phyloP scores from a whole-genome alignment of 139 green algal genomes.

The Gonium pectorale region DNA sequence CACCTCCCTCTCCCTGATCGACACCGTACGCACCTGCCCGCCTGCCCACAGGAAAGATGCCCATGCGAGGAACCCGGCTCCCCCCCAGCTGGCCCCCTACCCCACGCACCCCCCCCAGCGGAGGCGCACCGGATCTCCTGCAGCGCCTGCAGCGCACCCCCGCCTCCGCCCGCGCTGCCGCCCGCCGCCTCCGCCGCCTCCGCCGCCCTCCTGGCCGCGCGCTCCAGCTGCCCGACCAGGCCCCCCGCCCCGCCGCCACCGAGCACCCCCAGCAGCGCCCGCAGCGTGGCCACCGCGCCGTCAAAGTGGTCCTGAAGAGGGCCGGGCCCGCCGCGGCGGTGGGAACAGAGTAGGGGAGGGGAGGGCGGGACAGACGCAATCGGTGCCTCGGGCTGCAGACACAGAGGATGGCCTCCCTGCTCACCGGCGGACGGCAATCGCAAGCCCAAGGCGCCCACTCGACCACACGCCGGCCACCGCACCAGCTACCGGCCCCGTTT shows the following conservation, averaged over 20 bases:
- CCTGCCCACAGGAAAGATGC: too few species aligned
- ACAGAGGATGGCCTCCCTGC: too few species aligned
- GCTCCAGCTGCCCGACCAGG: neutral
- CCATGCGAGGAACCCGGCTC: too few species aligned
- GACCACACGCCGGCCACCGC: neutral
- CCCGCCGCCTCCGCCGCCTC: neutral
- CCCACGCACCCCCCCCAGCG: neutral
- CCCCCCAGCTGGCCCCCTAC: neutral
- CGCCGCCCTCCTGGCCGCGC: neutral
- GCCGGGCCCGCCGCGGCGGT: too few species aligned
- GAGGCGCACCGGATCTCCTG: slow-evolving; percentile 13
- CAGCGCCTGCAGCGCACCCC: neutral
- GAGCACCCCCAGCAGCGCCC: neutral
- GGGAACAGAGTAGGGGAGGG: neutral
- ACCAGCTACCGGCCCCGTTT: neutral
- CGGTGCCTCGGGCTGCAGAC: neutral
- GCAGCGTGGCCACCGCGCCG: slow-evolving; percentile 23
- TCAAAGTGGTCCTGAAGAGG: slow-evolving; percentile 49
- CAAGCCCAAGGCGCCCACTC: too few species aligned
- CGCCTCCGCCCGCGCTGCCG: neutral
- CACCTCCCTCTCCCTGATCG: neutral
- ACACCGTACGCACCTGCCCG: neutral
- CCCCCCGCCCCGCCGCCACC: neutral
- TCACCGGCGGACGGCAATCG: too few species aligned
- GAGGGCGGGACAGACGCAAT: neutral